These are phyloP conservation scores for Hymenoscyphus occultus DNA, from an alignment of 2,329 filamentous ascomycete species.

Conservation along the genomic window DNA sequence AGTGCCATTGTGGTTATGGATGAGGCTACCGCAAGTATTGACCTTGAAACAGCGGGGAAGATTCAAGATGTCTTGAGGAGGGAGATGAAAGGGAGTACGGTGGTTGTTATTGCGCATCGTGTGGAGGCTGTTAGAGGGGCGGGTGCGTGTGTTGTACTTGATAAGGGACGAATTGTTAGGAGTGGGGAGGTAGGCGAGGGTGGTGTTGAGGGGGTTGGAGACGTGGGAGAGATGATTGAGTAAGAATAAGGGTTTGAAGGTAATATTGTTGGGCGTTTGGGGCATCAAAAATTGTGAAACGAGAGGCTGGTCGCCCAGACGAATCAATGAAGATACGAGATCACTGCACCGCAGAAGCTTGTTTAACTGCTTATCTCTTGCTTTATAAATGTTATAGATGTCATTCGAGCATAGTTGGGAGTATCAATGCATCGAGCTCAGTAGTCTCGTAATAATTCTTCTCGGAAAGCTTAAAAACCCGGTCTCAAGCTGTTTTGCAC, in stretches of 20 bases:
- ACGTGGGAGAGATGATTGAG: neutral
- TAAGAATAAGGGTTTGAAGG: neutral
- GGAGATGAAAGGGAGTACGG: conserved; percentile 56
- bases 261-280: neutral
- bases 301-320: neutral
- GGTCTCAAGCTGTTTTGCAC: no score
- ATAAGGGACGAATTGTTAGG: conserved; percentile 30
- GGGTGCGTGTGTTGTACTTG: conserved; percentile 42
- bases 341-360: neutral
- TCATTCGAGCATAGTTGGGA: neutral
- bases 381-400: neutral
- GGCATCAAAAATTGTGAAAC: neutral
- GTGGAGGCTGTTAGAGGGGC: conserved; percentile 59
- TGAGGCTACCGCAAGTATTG: conserved; percentile 64
- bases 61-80: conserved; percentile 54
- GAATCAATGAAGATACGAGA: no score
- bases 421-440: neutral
- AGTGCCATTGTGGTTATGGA: conserved; percentile 63
- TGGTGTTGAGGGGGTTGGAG: conserved; percentile 18
- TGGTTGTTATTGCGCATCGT: conserved; percentile 64
- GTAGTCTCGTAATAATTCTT: no score
- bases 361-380: neutral
- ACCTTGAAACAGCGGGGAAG: conserved; percentile 55
- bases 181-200: conserved; percentile 21
- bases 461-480: no score